Evolutionary conservation across 1,284 basidiomycete species (phyloP).

Genomic region (Amylostereum areolatum): DNA sequence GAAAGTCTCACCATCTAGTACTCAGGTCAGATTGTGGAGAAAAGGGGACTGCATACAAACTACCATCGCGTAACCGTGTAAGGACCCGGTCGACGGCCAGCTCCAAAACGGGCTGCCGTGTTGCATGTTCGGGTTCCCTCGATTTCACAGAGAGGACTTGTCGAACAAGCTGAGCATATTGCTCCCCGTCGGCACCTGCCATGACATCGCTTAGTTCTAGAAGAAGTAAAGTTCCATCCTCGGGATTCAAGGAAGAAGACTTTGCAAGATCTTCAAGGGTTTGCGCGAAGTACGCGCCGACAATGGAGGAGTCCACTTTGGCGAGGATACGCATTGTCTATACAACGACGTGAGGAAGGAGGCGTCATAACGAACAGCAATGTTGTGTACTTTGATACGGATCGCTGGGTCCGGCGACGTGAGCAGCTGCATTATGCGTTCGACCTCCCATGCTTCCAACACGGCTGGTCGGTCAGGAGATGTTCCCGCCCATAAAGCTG

Average conservation of each 20-base stretch:
- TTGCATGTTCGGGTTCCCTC: conserved; percentile 19
- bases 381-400: conserved; percentile 42
- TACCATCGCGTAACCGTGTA: conserved; percentile 41
- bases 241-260: conserved; percentile 20
- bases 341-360: background rate
- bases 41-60: conserved; percentile 13
- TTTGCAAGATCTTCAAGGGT: conserved; percentile 32
- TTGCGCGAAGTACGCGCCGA: conserved; percentile 49
- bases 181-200: conserved; percentile 45
- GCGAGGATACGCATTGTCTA: conserved; percentile 56
- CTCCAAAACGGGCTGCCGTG: conserved; percentile 42
- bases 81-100: conserved; percentile 49
- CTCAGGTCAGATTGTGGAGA: background rate
- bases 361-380: background rate
- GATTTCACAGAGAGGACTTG: conserved; percentile 41
- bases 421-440: conserved; percentile 58
- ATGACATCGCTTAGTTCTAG: conserved; percentile 53
- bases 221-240: conserved; percentile 35
- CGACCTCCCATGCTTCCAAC: conserved; percentile 65
- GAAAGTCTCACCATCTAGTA: conserved; percentile 37
- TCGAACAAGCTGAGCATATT: conserved; percentile 48
- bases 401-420: conserved; percentile 54
- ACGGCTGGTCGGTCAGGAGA: conserved; percentile 38
- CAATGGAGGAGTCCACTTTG: conserved; percentile 48
- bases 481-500: conserved; percentile 62